Percentiles rank a stretch among this genome's conserved stretches.
Conservation (phyloP, 345 rosid species). For the Salix udensis region DNA sequence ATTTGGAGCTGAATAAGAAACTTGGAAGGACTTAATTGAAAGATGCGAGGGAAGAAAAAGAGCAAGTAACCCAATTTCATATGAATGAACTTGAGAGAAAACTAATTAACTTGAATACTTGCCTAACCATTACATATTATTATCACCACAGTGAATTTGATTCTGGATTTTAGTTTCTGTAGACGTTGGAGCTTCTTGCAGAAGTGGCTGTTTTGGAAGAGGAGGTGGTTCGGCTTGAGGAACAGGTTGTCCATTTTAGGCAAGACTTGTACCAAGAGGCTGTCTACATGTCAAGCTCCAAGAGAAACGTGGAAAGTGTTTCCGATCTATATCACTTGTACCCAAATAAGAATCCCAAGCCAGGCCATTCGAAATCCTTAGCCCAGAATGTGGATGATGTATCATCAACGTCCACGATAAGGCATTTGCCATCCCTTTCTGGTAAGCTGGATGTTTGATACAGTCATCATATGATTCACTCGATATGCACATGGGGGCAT, state of each 20-base stretch:
- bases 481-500: background rate
- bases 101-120: background rate
- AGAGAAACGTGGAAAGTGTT: slow-evolving; percentile 37
- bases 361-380: slow-evolving; percentile 21
- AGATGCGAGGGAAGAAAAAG: background rate
- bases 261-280: slow-evolving; percentile 77
- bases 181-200: slow-evolving; percentile 84
- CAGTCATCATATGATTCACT: background rate
- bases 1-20: background rate
- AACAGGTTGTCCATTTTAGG: slow-evolving; percentile 62
- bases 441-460: slow-evolving; percentile 27
- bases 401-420: slow-evolving; percentile 18
- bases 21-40: background rate
- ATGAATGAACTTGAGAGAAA: background rate
- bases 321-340: slow-evolving; percentile 25
- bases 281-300: slow-evolving; percentile 52
- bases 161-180: slow-evolving; percentile 24
- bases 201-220: slow-evolving; percentile 96
- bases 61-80: background rate
- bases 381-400: slow-evolving; percentile 21
- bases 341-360: slow-evolving; percentile 27
- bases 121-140: background rate
- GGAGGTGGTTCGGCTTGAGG: slow-evolving; percentile 82
- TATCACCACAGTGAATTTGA: slow-evolving; percentile 17
- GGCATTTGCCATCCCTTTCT: slow-evolving; percentile 27